Base-by-base conservation (phyloP, 805 yeast species). In the Candida takata region DNA sequence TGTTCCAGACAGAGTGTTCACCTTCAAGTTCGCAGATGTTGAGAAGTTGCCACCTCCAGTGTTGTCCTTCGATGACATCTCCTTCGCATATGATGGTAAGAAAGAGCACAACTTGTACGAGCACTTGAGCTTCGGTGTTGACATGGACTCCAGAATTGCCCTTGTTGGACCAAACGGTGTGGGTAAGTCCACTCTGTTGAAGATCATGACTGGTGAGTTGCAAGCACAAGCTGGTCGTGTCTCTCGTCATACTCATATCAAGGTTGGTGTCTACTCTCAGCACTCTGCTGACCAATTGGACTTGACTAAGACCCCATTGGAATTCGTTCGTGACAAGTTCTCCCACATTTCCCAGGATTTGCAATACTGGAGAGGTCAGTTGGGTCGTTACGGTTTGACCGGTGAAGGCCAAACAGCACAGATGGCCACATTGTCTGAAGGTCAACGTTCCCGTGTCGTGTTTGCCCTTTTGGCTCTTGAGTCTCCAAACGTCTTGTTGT, bases 11-110 rank as follows among this genome's bases (percentile, higher is more conserved):
- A 86, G 77, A 68, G 95, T 88, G 19, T 92, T 92, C 64, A 77
- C 92, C 3, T 92, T 92, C 78, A 74, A 83, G 55, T 92, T 92
- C 76, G 86, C 97, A 35, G 87, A 80, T 27, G 95, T 88, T 44
- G 97, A 90, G 62, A 87, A 92, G 72, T 75, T 92, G 53, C 98
- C 98, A 45, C 98, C 98, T 46, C 98, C 98, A 61, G 98, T 92
- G 35, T 71, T 92, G 63, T 86, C 97, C 7, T 92, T 92, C 60
- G 97, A 90, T 63, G 88, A 82, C 54, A 94, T 92, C 58, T 78
- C 95, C 16, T 92, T 92, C 65, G 71, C 97, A 15, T 92, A 92
- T 67, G 84, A 84, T 51, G 90, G 83, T 52, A 75, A 75, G 21
- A 63, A 72, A 33, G 95, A 85, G 65, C 79, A 92, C 65, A 82